These are phyloP conservation scores for Vigna mungo DNA, from an alignment of 306 rosid genomes.

Conservation along the genomic window DNA sequence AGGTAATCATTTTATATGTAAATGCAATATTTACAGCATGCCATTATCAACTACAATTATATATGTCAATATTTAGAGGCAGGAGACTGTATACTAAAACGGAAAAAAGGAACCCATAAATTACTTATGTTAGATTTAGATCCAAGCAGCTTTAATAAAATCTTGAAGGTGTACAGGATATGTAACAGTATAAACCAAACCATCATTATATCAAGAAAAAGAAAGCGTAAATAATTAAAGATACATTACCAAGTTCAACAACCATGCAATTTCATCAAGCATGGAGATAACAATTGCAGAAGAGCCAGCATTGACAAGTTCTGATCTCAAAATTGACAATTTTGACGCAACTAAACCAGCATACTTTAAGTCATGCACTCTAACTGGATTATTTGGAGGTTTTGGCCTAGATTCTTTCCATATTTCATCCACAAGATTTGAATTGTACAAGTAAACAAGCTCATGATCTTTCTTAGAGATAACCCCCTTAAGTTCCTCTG, in stretches of 20 bases:
- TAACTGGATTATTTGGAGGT: conserved; percentile 68
- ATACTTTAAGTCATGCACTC: conserved; percentile 81
- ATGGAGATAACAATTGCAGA: conserved; percentile 83
- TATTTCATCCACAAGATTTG: conserved; percentile 87
- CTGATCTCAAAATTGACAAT: conserved; percentile 75
- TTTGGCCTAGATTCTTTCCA: conserved; percentile 84
- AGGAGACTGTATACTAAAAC: not conserved
- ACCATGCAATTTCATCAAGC: conserved; percentile 98
- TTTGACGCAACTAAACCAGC: conserved; percentile 88
- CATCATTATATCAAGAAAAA: conserved; percentile 32
- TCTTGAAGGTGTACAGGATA: conserved; percentile 29
- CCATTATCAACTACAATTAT: not conserved
- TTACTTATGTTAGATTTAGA: conserved; percentile 24
- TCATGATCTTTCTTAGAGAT: conserved; percentile 78
- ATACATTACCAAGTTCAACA: conserved; percentile 85
- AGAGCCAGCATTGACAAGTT: conserved; percentile 72
- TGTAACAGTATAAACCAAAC: conserved; percentile 24
- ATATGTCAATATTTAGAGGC: not conserved
- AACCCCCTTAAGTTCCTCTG: conserved; percentile 80
- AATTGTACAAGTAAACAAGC: conserved; percentile 73
- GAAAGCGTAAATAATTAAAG: conserved; percentile 33
- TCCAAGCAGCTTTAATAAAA: conserved; percentile 31
- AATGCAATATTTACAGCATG: not conserved
- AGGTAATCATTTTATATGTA: conserved; percentile 1
- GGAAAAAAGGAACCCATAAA: conserved; percentile 11